Evolutionary conservation across 805 yeast genomes (phyloP).

Genomic region (Ogataea neopini): DNA sequence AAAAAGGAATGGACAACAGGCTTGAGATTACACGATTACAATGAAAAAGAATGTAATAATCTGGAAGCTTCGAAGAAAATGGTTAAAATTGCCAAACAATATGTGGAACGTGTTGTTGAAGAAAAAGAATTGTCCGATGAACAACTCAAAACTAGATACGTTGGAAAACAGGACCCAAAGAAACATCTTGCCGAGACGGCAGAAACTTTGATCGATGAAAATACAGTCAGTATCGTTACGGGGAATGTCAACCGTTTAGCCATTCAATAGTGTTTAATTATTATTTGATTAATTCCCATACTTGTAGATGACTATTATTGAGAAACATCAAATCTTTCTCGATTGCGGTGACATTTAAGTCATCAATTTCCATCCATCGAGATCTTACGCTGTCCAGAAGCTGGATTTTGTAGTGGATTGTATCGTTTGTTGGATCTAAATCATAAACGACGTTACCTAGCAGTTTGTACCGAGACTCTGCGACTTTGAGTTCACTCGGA

Average conservation of each 20-base stretch:
- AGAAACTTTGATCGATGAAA: conserved; percentile 82
- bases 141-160: conserved; percentile 91
- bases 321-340: conserved; percentile 63
- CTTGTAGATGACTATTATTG: conserved; percentile 62
- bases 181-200: conserved; percentile 92
- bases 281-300: conserved; percentile 49
- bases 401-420: conserved; percentile 50
- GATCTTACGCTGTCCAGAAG: conserved; percentile 39
- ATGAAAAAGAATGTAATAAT: conserved; percentile 74
- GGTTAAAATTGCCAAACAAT: conserved; percentile 88
- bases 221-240: conserved; percentile 82
- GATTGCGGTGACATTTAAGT: conserved; percentile 45
- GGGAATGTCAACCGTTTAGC: conserved; percentile 90
- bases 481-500: conserved; percentile 33
- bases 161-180: conserved; percentile 98
- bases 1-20: conserved; percentile 97
- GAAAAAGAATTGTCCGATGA: conserved; percentile 87
- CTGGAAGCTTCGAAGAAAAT: conserved; percentile 69
- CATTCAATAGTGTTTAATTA: conserved; percentile 51
- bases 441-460: conserved; percentile 50
- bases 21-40: conserved; percentile 72
- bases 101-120: conserved; percentile 87
- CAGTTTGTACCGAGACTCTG: conserved; percentile 41
- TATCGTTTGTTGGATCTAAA: conserved; percentile 12
- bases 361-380: conserved; percentile 62